Conservation (phyloP, 1,284 basidiomycete genomes). For the Tilletia setariae region DNA sequence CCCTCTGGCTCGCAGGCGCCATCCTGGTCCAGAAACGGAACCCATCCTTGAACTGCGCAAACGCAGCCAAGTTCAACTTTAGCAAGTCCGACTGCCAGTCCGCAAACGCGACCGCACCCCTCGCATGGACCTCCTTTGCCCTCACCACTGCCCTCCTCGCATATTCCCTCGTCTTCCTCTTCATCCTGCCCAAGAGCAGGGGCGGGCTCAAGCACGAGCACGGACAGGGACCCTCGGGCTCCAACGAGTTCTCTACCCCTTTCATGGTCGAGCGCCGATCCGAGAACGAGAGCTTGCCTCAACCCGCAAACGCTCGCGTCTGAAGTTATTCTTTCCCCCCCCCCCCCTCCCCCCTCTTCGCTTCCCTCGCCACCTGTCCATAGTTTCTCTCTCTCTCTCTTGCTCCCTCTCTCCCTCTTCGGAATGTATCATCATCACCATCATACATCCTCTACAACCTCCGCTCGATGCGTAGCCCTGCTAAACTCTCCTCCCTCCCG, state of each 20-base stretch:
- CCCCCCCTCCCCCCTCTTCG: too few relatives aligned
- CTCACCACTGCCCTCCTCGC: not conserved
- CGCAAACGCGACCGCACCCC: slow-evolving; percentile 2
- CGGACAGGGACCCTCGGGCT: not conserved
- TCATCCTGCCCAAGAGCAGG: slow-evolving; percentile 10
- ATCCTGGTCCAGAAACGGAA: slow-evolving; percentile 1
- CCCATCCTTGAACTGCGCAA: not conserved
- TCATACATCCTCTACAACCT: too few relatives aligned
- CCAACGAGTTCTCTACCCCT: slow-evolving; percentile 7
- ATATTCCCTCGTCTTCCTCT: slow-evolving; percentile 10
- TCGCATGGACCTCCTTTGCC: slow-evolving; percentile 8
- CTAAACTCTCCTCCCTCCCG: too few relatives aligned
- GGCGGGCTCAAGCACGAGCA: not conserved
- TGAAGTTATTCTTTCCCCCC: too few relatives aligned
- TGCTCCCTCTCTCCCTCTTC: too few relatives aligned
- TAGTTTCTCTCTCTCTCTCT: too few relatives aligned
- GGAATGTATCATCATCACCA: too few relatives aligned
- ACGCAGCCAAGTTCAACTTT: not conserved
- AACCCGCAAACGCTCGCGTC: not conserved
- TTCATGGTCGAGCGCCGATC: slow-evolving; percentile 7
- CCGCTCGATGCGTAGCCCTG: too few relatives aligned
- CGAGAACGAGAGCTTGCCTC: not conserved
- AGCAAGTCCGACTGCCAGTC: slow-evolving; percentile 5
- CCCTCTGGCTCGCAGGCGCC: not conserved
- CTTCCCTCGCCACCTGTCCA: too few relatives aligned